Evolutionary conservation across 495 filamentous ascomycete genomes (phyloP), one percentile per base, ranked within the genome.

Genomic region (Trichodelitschia bisporula): DNA sequence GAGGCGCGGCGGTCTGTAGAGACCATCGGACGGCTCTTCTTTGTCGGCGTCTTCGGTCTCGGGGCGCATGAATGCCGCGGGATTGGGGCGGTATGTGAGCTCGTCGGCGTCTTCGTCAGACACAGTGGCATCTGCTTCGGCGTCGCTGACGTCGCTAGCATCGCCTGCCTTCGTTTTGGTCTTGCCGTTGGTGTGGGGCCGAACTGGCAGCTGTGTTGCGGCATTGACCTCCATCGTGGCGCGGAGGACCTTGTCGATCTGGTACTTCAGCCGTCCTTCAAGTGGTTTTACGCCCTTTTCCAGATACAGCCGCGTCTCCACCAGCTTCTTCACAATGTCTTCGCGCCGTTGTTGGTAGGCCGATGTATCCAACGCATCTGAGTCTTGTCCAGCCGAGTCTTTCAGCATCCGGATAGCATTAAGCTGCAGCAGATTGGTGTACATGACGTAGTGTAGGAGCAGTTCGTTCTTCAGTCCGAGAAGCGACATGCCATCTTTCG

Each of bases 381-480:
- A 20, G 11, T 49, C 47, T 5, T 45, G 43, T 3, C 46, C 42
- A 1, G 52, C 40, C 0, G 45, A 37, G n/a, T 45, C 36, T 0
- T 56, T 42, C 1, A 58, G 45, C 2, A 93, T 53, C 21, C 89
- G 72, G 29, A 95, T 55, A 40, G 92, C 91, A 18, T 84, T 77
- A 3, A 92, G 64, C 41, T 93, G 83, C 41, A 95, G 89, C 0
- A 95, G 57, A n/a, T n/a, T n/a, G n/a, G n/a, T n/a, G n/a, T n/a
- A n/a, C n/a, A n/a, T n/a, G n/a, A n/a, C n/a, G 54, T 97, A 97
- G 1, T 89, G 80, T 26, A 97, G 73, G 10, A 97, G 66, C 12
- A 95, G 63, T 37, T 97, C 89, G 57, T 78, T 91, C 49, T 97
- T 97, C 31, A 73, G 64, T 45, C 92, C 79, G 43, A 97, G 69